Conservation (phyloP, 2,329 filamentous ascomycete species). For the Botrytis cinerea region DNA sequence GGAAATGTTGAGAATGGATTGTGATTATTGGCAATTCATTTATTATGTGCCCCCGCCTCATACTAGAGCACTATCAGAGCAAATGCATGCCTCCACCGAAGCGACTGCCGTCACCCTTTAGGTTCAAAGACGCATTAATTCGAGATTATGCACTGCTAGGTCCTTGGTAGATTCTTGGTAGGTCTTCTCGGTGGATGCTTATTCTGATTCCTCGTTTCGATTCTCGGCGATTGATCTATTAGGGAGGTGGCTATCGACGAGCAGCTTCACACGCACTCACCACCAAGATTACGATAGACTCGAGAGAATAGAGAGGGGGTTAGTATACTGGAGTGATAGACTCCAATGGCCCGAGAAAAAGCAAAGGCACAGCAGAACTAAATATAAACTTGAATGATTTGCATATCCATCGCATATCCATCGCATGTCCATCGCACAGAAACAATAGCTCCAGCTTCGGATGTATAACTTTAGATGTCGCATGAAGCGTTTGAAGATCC, state of each 20-base stretch:
- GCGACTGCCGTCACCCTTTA: neutral
- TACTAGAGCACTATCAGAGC: neutral
- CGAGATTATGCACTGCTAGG: neutral
- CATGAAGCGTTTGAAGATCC: conserved; percentile 13
- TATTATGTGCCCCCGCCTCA: neutral
- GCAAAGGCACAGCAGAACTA: neutral
- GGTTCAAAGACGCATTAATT: neutral
- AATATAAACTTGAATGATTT: neutral
- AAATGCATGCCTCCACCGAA: conserved; percentile 1
- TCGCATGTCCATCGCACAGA: neutral
- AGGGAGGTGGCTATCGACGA: neutral
- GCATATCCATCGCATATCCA: neutral
- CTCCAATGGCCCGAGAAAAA: neutral
- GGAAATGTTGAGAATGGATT: neutral
- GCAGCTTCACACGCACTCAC: neutral
- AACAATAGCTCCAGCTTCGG: neutral
- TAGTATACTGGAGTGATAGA: neutral
- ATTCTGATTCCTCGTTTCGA: neutral
- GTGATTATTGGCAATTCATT: neutral
- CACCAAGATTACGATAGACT: neutral
- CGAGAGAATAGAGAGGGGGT: too few species aligned
- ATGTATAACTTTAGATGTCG: conserved; percentile 4
- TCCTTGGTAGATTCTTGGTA: neutral
- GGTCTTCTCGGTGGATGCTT: neutral
- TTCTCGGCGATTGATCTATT: neutral